Base-by-base conservation (phyloP, 108 stramenopile species). In the Pseudonitzschia multistriata region DNA sequence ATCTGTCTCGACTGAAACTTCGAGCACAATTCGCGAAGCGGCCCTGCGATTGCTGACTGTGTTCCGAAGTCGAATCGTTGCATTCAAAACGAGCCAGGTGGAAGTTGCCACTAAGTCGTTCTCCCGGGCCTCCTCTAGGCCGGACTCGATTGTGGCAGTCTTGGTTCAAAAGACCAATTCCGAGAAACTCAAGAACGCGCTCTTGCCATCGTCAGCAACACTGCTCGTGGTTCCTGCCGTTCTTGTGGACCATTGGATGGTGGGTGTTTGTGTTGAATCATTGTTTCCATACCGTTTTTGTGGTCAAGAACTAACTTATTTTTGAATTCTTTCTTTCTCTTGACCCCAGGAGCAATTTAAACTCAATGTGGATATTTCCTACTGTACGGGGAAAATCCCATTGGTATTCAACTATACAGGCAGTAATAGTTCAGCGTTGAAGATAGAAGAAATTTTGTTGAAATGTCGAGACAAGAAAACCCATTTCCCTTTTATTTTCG, bases 231-330 rank as follows among this genome's bases (percentile, higher is more conserved):
- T 95, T 36, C 94, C 94, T 15, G 62, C 74, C 29, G 80, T 82
- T 1, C 74, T 95, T 33, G 45, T 92, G 42, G 74, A 82, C 37
- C 91, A 95, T 69, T 95, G 94, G 94, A 72, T 79, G 64, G 83
- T 83, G 67, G 63, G 81, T 66, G n/a, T n/a, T n/a, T 15, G n/a
- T 31, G n/a, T 3, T 25, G 11, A 37, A 21, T 71, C 27, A 6
- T 10, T 21, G 50, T 63, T 36, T 27, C 14, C 36, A 10, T 34
- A 59, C 54, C 48, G 29, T 27, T 50, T 53, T 48, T 21, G 19
- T 6, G 42, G 3, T 45, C 17, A 1, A 15, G 28, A 25, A 27
- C 48, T 39, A 15, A 59, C 17, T 50, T 59, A 62, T 28, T 17
- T 52, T 3, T n/a, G n/a, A n/a, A n/a, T n/a, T n/a, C n/a, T n/a